Base-by-base conservation (phyloP, 2,329 filamentous ascomycete genomes). In the Cladosporium sp. region DNA sequence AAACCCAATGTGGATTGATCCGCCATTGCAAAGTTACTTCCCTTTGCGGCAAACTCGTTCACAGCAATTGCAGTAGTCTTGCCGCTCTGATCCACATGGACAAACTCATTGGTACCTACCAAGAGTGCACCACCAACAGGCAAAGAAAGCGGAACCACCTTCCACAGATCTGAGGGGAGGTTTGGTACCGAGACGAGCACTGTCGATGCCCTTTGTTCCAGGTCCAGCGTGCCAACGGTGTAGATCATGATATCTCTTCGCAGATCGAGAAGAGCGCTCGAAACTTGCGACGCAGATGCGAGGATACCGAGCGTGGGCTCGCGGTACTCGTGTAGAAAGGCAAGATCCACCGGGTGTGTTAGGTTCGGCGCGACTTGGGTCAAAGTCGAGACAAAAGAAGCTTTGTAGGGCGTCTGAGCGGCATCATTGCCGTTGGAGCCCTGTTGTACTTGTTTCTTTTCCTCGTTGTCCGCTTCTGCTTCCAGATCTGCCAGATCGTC, bases 271-370 rank as follows among this genome's bases (percentile, higher is more conserved):
- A 98, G 82, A 3, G 92, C 89, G 65, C 85, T 84, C n/a, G 93
- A 93, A 15, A 90, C 87, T 41, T 89, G 84, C 69, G 87, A 82
- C 62, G 88, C 89, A 1, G 93, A 92, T 57, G 92, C 95, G 51
- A 99, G 84, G 68, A 99, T 93, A 65, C 94, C 95, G 80, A 99
- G 97, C 0, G 95, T 99, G 14, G 95, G 94, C 79, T 98, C 95
- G 78, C 95, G 90, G 79, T 99, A 99, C 81, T 98, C 94, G 84
- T 98, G 88, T 70, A 99, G 83, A 78, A 99, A 99, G 65, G 92
- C 90, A 74, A 99, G 87, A 76, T 97, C 92, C 74, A 97, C 88
- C 59, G 94, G 93, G 79, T 97, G 91, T 67, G 94, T 88, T 72
- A 99, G 85, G 69, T 87, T 88, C 69, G 93, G 91, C 78, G 98